Evolutionary conservation across 371 early-diverging fungal species (phyloP).

Genomic region (Mortierella sp.): DNA sequence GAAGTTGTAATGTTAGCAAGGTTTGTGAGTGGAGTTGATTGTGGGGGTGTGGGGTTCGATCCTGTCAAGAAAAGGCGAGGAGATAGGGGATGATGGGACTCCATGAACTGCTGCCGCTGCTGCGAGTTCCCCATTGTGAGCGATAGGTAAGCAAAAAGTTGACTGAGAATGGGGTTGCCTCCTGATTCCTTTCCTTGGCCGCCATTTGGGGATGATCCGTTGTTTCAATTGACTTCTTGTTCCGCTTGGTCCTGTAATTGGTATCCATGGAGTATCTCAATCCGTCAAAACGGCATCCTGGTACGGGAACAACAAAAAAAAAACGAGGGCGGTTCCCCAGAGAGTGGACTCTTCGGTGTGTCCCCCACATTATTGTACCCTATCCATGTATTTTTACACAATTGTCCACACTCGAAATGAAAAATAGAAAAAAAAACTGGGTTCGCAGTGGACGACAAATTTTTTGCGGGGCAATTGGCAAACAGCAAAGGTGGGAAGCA

Average conservation of each 20-base stretch:
- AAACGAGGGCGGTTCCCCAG: slow-evolving; percentile 9
- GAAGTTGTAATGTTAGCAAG: background rate
- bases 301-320: background rate
- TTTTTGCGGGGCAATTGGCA: background rate
- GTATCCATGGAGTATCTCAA: background rate
- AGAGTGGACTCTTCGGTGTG: background rate
- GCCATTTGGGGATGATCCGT: background rate
- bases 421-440: slow-evolving; percentile 30
- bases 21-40: background rate
- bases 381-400: background rate
- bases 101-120: background rate
- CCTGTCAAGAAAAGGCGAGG: background rate
- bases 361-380: slow-evolving; percentile 3
- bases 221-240: background rate
- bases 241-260: background rate
- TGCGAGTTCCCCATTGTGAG: background rate
- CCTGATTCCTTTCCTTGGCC: background rate
- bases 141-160: background rate
- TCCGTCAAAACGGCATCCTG: background rate
- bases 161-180: background rate
- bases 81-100: background rate
- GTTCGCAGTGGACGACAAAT: background rate
- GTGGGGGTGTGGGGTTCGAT: background rate
- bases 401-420: background rate
- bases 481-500: slow-evolving; percentile 12